Evolutionary conservation across 2,329 filamentous ascomycete species (phyloP).

Genomic region (Pyrenochaeta sp.): DNA sequence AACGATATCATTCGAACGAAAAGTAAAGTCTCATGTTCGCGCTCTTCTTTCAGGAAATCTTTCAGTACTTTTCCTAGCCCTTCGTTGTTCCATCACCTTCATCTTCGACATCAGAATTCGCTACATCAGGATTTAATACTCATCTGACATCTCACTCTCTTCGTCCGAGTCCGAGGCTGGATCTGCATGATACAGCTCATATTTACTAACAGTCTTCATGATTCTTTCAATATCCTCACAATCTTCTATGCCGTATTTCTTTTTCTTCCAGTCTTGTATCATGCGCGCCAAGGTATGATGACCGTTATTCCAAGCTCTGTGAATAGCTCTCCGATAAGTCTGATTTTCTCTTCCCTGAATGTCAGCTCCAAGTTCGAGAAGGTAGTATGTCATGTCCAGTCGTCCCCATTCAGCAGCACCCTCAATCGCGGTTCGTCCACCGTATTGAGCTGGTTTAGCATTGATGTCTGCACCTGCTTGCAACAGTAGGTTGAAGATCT

Average conservation of each 20-base stretch:
- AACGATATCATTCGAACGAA: no score
- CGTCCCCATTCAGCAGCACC: slow-evolving; percentile 40
- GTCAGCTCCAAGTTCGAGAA: slow-evolving; percentile 1
- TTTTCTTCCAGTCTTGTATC: slow-evolving; percentile 11
- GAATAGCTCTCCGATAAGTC: slow-evolving; percentile 11
- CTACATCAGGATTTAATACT: no score
- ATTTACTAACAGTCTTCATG: neutral
- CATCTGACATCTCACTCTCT: no score
- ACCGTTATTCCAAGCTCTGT: slow-evolving; percentile 10
- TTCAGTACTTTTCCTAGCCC: no score
- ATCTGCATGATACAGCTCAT: neutral
- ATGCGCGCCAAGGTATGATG: slow-evolving; percentile 3
- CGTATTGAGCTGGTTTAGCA: neutral
- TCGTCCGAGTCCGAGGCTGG: no score
- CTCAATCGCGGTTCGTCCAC: slow-evolving; percentile 36
- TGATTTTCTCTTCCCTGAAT: neutral
- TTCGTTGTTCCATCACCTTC: no score
- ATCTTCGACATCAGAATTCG: no score
- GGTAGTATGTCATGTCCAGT: slow-evolving; percentile 32
- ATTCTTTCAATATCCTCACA: neutral
- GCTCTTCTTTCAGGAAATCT: no score
- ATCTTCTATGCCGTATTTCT: slow-evolving; percentile 2
- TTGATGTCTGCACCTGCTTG: slow-evolving; percentile 11
- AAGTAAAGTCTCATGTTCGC: no score
- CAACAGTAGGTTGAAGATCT: slow-evolving; percentile 21